phyloP scores from a whole-genome alignment of 1,284 basidiomycete species.

The Fomitopsis betulina region DNA sequence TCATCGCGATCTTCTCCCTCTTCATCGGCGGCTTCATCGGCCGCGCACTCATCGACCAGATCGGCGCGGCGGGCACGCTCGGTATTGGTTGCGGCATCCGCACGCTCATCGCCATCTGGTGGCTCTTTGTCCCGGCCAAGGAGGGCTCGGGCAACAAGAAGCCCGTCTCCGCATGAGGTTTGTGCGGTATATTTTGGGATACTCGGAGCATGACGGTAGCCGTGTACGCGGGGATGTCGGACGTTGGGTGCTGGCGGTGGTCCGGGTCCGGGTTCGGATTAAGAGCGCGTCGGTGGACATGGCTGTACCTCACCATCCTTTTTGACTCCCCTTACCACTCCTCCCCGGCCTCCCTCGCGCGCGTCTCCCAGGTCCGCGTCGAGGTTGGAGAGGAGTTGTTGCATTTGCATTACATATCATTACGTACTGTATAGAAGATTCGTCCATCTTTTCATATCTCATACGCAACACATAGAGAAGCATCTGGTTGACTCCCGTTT shows the following conservation, averaged over 20 bases:
- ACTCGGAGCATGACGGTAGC: neutral
- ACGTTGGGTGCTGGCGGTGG: neutral
- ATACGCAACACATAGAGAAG: constrained; percentile 2
- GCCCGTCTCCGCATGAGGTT: constrained; percentile 9
- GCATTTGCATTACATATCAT: neutral
- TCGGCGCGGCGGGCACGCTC: constrained; percentile 62
- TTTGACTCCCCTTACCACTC: neutral
- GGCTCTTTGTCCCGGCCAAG: constrained; percentile 64
- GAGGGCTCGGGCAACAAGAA: constrained; percentile 18
- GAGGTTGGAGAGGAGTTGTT: neutral
- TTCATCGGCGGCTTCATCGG: constrained; percentile 77
- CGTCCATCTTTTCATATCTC: neutral
- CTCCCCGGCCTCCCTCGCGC: neutral
- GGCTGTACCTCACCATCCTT: neutral
- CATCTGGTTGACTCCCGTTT: neutral
- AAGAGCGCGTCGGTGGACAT: neutral
- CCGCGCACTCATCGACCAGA: constrained; percentile 57
- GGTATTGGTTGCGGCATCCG: constrained; percentile 68
- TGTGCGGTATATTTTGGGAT: no score
- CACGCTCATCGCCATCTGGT: constrained; percentile 58
- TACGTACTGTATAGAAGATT: neutral
- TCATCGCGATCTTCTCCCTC: constrained; percentile 61
- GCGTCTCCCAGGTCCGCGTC: neutral
- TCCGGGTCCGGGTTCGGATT: neutral
- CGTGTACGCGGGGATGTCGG: neutral